Evolutionary conservation across 202 grass and related monocot genomes (phyloP).

Genomic region (Eragrostis tef): DNA sequence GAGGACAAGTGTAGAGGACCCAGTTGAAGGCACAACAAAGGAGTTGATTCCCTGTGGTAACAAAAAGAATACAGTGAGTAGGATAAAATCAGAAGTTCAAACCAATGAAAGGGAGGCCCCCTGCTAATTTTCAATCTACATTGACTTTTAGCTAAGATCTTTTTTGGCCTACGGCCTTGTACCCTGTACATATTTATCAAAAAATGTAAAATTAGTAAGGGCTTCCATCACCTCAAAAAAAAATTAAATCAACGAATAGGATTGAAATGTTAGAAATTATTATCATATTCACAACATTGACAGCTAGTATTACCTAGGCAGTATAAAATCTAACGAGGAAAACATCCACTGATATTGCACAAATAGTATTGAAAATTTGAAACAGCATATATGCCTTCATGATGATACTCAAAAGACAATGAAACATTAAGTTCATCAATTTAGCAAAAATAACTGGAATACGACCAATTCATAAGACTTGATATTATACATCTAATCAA

Average conservation of each 20-base stretch:
- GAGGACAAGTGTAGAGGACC: background rate
- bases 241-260: background rate
- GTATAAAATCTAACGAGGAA: background rate
- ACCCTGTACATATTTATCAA: no score
- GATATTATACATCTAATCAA: background rate
- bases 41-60: constrained; percentile 5
- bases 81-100: background rate
- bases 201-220: no score
- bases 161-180: no score
- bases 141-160: no score
- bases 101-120: background rate
- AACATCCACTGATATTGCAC: background rate
- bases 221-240: no score
- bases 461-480: background rate
- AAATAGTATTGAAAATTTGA: background rate
- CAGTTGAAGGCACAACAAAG: background rate
- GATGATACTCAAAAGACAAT: background rate
- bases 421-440: background rate
- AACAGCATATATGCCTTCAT: background rate
- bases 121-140: no score
- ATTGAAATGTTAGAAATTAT: background rate
- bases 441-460: background rate
- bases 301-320: background rate
- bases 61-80: background rate
- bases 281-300: background rate